Base-by-base conservation (phyloP, 2,329 filamentous ascomycete species). In the Alternaria incomplexa region DNA sequence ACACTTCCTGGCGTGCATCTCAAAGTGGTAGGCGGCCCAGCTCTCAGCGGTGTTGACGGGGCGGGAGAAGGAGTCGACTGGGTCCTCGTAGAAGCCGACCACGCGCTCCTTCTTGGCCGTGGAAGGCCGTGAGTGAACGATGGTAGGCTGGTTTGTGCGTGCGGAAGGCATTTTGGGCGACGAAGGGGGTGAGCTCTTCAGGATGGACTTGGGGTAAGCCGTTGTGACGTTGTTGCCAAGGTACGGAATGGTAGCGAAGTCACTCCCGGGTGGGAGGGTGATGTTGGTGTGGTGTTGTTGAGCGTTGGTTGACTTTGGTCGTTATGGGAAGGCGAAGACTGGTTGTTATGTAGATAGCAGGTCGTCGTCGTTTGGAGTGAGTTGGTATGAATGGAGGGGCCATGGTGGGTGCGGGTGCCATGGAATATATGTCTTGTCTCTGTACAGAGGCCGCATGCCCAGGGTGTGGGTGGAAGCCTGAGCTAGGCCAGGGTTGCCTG, bases 21-120 rank as follows among this genome's bases (percentile, higher is more conserved):
- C 83, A 62, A 83, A 84, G 77, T 83, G 73, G 75, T 83, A 83
- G 58, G 82, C 71, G 2, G 81, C 80, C 82, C 82, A 83, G 64
- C 78, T 79, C 73, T 85, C 83, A 40, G 76, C 68, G 6, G 72
- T 70, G 62, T 78, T 81, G 40, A 81, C 71, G 26, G 81, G 80
- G 51, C 83, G 79, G 5, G 80, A 81, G 68, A 81, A 72, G 20
- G 75, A 74, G 60, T 73, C 76, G 48, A 81, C 78, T 53, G 77
- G 78, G 63, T 79, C 78, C 56, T 70, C 70, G 62, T 71, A 66
- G 69, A 81, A 81, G 66, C 72, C 77, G 36, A 80, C 77, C 23
- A 70, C 66, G 25, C 75, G 72, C 58, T 76, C 74, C 73, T 75
- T 77, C 71, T 73, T 75, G 53, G 73, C 69, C 62, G 73, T 64